Evolutionary conservation across 2,329 filamentous ascomycete species (phyloP).

Genomic region (Xylaria sp.): DNA sequence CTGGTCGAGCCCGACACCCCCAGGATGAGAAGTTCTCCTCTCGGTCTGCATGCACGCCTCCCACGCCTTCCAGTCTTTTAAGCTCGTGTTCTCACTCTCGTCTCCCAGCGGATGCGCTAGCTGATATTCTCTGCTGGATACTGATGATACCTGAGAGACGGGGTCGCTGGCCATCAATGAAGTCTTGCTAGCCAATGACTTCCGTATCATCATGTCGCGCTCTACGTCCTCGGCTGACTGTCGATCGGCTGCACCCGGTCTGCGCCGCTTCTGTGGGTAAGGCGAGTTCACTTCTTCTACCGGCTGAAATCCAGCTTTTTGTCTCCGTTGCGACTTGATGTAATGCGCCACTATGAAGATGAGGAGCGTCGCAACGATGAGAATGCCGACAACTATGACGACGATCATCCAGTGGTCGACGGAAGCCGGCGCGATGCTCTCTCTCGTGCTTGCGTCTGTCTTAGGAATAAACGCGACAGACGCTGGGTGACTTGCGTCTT

Average conservation of each 20-base stretch:
- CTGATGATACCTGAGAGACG: slow-evolving; percentile 27
- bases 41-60: slow-evolving; percentile 52
- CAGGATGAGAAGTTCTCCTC: slow-evolving; percentile 41
- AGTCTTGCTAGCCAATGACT: slow-evolving; percentile 48
- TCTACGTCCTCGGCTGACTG: slow-evolving; percentile 45
- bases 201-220: slow-evolving; percentile 48
- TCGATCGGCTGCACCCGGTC: slow-evolving; percentile 39
- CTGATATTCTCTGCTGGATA: slow-evolving; percentile 32
- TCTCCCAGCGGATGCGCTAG: slow-evolving; percentile 31
- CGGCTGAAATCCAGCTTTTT: slow-evolving; percentile 15
- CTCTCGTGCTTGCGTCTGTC: not conserved
- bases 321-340: slow-evolving; percentile 36
- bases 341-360: slow-evolving; percentile 40
- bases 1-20: slow-evolving; percentile 35
- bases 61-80: slow-evolving; percentile 55
- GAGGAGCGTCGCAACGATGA: slow-evolving; percentile 39
- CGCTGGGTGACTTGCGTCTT: not conserved
- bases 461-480: not conserved
- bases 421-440: not conserved
- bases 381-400: slow-evolving; percentile 42
- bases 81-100: slow-evolving; percentile 42
- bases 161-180: slow-evolving; percentile 36
- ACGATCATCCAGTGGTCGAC: slow-evolving; percentile 45
- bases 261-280: slow-evolving; percentile 33
- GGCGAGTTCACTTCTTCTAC: slow-evolving; percentile 13